phyloP scores from a whole-genome alignment of 1,284 basidiomycete genomes.

The Phenoliferia sp. region DNA sequence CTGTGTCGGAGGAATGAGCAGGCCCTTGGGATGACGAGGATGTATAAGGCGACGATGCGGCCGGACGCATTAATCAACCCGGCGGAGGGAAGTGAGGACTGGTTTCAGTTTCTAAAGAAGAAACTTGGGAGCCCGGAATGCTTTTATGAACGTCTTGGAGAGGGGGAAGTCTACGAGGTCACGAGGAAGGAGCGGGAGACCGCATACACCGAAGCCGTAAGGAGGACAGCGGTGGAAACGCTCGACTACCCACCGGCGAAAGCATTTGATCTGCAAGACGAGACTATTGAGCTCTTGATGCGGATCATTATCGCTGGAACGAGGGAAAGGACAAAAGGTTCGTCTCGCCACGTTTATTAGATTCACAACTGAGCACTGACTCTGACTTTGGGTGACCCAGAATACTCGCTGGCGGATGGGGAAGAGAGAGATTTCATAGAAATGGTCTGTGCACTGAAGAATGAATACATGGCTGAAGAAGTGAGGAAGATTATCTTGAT shows the following conservation, averaged over 20 bases:
- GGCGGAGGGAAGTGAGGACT: background rate
- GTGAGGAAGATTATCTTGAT: no score
- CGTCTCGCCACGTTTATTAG: no score
- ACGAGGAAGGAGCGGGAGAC: background rate
- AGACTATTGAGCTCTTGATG: no score
- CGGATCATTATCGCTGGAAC: no score
- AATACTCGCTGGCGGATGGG: no score
- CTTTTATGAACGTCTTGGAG: background rate
- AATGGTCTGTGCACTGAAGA: no score
- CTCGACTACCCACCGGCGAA: background rate
- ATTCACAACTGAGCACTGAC: no score
- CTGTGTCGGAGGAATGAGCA: background rate
- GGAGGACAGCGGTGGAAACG: background rate
- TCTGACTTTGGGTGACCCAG: no score
- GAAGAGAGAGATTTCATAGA: no score
- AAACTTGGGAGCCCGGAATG: background rate
- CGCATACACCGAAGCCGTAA: background rate
- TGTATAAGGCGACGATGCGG: background rate
- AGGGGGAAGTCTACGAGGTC: background rate
- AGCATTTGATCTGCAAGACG: background rate
- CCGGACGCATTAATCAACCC: background rate
- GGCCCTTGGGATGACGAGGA: background rate
- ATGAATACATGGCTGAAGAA: no score
- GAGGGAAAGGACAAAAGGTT: no score
- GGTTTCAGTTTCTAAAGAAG: background rate